These are phyloP conservation scores for Rubia peregrina DNA, from an alignment of 305 asterid genomes.

Conservation along the genomic window DNA sequence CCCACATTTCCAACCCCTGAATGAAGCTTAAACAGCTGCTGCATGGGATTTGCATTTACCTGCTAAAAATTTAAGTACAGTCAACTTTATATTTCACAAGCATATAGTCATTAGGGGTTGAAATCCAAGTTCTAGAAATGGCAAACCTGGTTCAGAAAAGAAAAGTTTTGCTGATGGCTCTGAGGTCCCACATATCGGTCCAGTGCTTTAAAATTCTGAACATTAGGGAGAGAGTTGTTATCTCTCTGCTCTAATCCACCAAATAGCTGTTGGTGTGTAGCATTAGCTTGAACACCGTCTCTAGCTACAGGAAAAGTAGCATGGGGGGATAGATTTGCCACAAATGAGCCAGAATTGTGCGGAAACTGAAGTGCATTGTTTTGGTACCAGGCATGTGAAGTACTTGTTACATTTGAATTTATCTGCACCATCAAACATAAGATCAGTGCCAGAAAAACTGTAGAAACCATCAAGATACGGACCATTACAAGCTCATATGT, in stretches of 20 bases:
- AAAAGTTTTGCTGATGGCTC: slow-evolving; percentile 25
- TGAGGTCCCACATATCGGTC: slow-evolving; percentile 24
- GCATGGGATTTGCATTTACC: slow-evolving; percentile 33
- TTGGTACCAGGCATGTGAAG: slow-evolving; percentile 23
- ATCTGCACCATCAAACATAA: slow-evolving; percentile 32
- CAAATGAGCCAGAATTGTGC: slow-evolving; percentile 21
- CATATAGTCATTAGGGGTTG: slow-evolving; percentile 21
- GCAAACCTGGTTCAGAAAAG: slow-evolving; percentile 28
- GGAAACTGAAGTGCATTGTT: slow-evolving; percentile 31
- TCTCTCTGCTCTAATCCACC: slow-evolving; percentile 28
- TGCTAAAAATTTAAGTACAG: slow-evolving; percentile 21
- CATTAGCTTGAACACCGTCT: slow-evolving; percentile 23
- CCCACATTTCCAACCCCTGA: slow-evolving; percentile 23
- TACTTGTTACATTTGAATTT: slow-evolving; percentile 26
- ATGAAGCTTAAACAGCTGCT: slow-evolving; percentile 26
- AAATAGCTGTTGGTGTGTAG: slow-evolving; percentile 25
- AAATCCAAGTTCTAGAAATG: slow-evolving; percentile 27
- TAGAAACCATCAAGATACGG: slow-evolving; percentile 10
- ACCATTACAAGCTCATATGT: slow-evolving; percentile 15
- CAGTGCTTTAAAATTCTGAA: slow-evolving; percentile 27
- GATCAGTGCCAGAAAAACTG: neutral
- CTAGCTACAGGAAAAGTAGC: slow-evolving; percentile 18
- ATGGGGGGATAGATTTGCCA: slow-evolving; percentile 22
- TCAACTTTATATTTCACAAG: slow-evolving; percentile 17
- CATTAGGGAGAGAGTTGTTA: slow-evolving; percentile 17